phyloP scores from a whole-genome alignment of 805 yeast genomes.

The Pichia exigua region DNA sequence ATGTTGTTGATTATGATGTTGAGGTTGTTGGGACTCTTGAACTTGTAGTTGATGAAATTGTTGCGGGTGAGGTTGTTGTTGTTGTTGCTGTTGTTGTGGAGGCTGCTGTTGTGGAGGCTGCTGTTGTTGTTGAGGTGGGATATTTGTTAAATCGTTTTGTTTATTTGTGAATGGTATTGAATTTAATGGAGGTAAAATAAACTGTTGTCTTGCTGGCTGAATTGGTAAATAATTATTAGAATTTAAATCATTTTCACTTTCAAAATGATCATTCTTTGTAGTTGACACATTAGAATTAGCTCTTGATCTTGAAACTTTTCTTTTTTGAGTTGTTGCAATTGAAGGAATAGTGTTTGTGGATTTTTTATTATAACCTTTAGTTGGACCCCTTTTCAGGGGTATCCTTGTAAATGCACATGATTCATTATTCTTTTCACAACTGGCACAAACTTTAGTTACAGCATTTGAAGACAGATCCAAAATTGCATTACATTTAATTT shows the following conservation, averaged over 20 bases:
- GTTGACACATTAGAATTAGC: neutral
- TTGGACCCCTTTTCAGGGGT: conserved; percentile 74
- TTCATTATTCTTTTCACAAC: conserved; percentile 54
- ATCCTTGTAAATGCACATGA: conserved; percentile 60
- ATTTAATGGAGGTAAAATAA: conserved; percentile 22
- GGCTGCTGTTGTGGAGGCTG: conserved; percentile 10
- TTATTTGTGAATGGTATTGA: conserved; percentile 6
- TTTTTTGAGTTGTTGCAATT: conserved; percentile 1
- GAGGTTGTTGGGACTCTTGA: too few relatives aligned
- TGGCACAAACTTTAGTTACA: conserved; percentile 50
- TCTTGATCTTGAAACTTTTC: neutral
- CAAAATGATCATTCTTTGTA: neutral
- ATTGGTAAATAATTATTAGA: neutral
- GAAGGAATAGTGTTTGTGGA: neutral
- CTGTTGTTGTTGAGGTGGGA: conserved; percentile 8
- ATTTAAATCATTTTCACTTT: neutral
- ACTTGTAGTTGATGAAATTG: conserved; percentile 8
- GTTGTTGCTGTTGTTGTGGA: conserved; percentile 18
- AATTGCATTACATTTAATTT: conserved; percentile 62
- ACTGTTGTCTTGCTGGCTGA: conserved; percentile 11
- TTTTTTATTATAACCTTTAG: conserved; percentile 48
- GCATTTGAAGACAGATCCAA: conserved; percentile 36
- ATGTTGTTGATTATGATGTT: too few relatives aligned
- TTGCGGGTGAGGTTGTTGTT: conserved; percentile 2
- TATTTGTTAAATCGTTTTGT: neutral